These are phyloP conservation scores for Dujonia santamariae DNA, from an alignment of 1,139 yeast genomes.

Conservation along the genomic window DNA sequence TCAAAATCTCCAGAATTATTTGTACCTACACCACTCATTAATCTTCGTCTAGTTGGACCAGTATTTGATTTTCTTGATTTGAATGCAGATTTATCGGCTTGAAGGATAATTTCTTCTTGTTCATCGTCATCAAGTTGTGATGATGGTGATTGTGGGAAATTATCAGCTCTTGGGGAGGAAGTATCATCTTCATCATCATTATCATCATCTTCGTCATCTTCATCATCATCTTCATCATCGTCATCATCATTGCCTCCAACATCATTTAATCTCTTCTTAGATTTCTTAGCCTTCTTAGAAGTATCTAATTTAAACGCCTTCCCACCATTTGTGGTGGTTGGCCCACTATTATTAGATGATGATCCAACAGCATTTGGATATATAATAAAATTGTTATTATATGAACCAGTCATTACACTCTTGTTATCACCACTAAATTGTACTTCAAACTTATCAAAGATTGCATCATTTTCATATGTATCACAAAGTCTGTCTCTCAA, in stretches of 20 bases:
- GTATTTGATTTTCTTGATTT: constrained; percentile 63
- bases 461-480: constrained; percentile 97
- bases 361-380: constrained; percentile 72
- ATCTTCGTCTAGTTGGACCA: constrained; percentile 35
- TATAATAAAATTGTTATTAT: constrained; percentile 95
- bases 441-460: constrained; percentile 97
- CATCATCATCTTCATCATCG: constrained; percentile 17
- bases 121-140: constrained; percentile 48
- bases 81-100: constrained; percentile 97
- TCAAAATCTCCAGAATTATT: constrained; percentile 57
- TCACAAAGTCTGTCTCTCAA: constrained; percentile 92
- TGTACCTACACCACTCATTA: constrained; percentile 43
- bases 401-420: constrained; percentile 95
- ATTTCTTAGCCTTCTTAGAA: constrained; percentile 17
- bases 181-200: constrained; percentile 39
- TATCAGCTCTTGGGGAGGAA: constrained; percentile 25
- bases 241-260: constrained; percentile 7
- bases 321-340: not conserved
- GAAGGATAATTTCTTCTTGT: constrained; percentile 74
- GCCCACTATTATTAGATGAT: constrained; percentile 1
- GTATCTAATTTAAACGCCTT: constrained; percentile 10
- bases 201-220: constrained; percentile 38
- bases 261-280: constrained; percentile 10
- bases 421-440: constrained; percentile 92
- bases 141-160: constrained; percentile 35